Evolutionary conservation across 1,284 basidiomycete species (phyloP), one percentile per base, ranked within the genome.

Genomic region (Wolfiporia cocos): DNA sequence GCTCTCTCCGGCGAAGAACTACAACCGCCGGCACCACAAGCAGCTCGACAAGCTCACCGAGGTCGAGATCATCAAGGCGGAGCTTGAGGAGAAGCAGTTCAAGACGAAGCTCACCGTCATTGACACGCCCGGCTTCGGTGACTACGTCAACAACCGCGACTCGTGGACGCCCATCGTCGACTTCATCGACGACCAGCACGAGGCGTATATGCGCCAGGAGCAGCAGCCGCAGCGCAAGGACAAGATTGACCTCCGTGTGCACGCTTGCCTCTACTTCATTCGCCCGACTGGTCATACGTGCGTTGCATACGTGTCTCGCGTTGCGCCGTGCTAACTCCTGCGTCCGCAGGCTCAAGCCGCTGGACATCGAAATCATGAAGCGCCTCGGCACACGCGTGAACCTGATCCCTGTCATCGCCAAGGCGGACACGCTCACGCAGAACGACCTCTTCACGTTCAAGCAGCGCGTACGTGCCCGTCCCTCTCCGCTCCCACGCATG

Each of bases 111-210:
- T 99, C 49, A 95, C 90, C 20, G 94, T 98, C 61, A 95, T 99
- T 58, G 95, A 99, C 68, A 98, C 94, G 18, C 95, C 95, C 47
- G 95, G 95, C 15, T 99, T 98, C 54, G 95, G 95, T 31, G 95
- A 99, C 84, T 98, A 98, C 61, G 93, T 99, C 70, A 98, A 99
- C 85, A 99, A 99, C 79, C 84, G 92, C 48, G 95, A 99, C 67
- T 92, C 90, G 33, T 99, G 95, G 95, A 76, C 82, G 17, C 95
- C 96, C 44, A 98, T 99, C 51, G 86, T 99, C 61, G 95, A 99
- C 66, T 99, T 99, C 66, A 92, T 99, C 58, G 96, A 99, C 65
- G 96, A 99, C 74, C 95, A 99, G 71, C 95, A 99, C 65, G 96
- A 99, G 68, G 86, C 89, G 23, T 99, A 95, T 70, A 98, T 99